Conservation (phyloP, 345 rosid species). For the Aquilaria malaccensis region DNA sequence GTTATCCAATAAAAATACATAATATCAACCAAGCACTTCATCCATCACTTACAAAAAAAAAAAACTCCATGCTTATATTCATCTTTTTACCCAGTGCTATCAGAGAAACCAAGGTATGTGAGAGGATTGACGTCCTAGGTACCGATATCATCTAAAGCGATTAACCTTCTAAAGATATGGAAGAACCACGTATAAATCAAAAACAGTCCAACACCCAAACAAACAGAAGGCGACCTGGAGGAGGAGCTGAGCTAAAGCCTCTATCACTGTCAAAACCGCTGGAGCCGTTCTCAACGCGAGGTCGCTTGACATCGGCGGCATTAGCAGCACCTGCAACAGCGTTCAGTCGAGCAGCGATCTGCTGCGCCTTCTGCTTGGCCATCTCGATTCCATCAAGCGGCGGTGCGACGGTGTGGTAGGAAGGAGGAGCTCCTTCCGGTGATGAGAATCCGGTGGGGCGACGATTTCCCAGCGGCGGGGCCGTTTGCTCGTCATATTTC, state of each 20-base stretch:
- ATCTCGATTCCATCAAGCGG: constrained; percentile 75
- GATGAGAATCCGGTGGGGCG: constrained; percentile 88
- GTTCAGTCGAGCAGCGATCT: constrained; percentile 83
- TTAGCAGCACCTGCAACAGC: constrained; percentile 9
- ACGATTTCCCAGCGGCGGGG: constrained; percentile 43
- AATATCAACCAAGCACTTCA: neutral
- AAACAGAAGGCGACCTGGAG: constrained; percentile 19
- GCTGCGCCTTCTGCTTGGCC: constrained; percentile 88
- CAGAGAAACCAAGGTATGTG: too few species aligned
- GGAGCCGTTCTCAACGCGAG: constrained; percentile 69
- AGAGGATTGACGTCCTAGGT: too few species aligned
- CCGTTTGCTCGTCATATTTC: constrained; percentile 75
- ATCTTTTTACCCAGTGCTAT: too few species aligned
- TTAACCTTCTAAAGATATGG: neutral
- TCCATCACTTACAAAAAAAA: neutral
- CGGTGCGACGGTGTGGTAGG: constrained; percentile 76
- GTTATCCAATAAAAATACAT: neutral
- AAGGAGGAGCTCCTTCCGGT: constrained; percentile 40
- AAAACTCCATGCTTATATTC: too few species aligned
- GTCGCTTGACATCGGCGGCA: constrained; percentile 62
- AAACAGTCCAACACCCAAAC: neutral
- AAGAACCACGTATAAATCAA: neutral
- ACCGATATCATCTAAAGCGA: neutral
- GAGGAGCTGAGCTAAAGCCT: constrained; percentile 47
- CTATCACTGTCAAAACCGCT: constrained; percentile 46